phyloP scores from a whole-genome alignment of 2,329 filamentous ascomycete genomes.

The Ophiocordyceps camponoti-saundersi region DNA sequence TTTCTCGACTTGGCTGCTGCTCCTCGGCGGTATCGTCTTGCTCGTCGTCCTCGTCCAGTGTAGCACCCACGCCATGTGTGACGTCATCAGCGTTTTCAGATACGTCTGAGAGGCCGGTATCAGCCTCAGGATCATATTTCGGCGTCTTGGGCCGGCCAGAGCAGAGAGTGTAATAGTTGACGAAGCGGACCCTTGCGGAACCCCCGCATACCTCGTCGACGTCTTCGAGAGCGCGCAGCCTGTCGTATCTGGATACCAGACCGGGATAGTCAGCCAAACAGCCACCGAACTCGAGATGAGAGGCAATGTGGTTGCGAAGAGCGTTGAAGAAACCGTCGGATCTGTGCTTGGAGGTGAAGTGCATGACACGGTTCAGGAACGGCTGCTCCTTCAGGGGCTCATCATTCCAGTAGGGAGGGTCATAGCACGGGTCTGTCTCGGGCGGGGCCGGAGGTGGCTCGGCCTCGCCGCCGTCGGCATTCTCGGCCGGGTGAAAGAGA shows the following conservation, averaged over 20 bases:
- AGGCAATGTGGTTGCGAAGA: conserved; percentile 55
- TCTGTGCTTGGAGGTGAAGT: conserved; percentile 70
- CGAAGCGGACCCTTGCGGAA: conserved; percentile 49
- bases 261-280: conserved; percentile 62
- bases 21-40: neutral
- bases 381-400: conserved; percentile 49
- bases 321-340: conserved; percentile 52
- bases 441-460: conserved; percentile 4
- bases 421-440: conserved; percentile 46
- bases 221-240: conserved; percentile 55
- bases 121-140: conserved; percentile 1
- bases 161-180: conserved; percentile 85
- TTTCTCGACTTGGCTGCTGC: neutral
- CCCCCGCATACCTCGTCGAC: conserved; percentile 33
- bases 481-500: conserved; percentile 40
- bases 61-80: neutral
- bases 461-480: neutral
- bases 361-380: conserved; percentile 48
- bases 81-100: neutral
- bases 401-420: conserved; percentile 63
- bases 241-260: conserved; percentile 53
- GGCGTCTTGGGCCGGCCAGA: conserved; percentile 47
- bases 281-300: conserved; percentile 69
- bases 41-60: neutral
- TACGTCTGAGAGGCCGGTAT: neutral